phyloP scores from a whole-genome alignment of 441 rosid genomes.

The Populus tomentosa region DNA sequence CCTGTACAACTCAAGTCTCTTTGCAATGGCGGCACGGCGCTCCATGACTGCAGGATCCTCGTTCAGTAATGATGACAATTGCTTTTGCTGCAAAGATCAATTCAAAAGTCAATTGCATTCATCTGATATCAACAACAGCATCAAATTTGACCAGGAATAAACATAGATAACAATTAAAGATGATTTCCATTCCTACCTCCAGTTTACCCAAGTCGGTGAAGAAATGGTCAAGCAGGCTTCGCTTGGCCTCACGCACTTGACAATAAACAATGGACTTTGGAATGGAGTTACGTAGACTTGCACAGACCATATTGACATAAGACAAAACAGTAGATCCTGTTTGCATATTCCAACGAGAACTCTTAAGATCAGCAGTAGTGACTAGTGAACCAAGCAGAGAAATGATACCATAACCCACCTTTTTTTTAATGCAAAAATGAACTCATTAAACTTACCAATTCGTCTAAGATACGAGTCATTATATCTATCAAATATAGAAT shows the following conservation, averaged over 20 bases:
- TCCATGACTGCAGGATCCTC: slow-evolving; percentile 98
- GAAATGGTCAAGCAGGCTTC: slow-evolving; percentile 85
- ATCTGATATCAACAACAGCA: neutral
- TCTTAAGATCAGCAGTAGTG: neutral
- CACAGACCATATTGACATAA: slow-evolving; percentile 90
- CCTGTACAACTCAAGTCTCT: slow-evolving; percentile 82
- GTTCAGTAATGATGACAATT: slow-evolving; percentile 67
- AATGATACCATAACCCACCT: neutral
- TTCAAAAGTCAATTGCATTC: slow-evolving; percentile 1
- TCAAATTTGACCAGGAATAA: neutral
- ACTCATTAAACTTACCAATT: slow-evolving; percentile 51
- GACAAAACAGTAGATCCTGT: slow-evolving; percentile 86
- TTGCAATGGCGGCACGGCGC: slow-evolving; percentile 68
- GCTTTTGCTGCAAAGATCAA: slow-evolving; percentile 59
- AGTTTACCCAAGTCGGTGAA: slow-evolving; percentile 84
- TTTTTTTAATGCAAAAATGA: neutral
- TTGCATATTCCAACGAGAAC: slow-evolving; percentile 2
- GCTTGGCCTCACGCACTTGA: slow-evolving; percentile 94
- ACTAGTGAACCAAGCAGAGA: neutral
- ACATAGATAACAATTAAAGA: neutral
- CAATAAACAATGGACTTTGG: slow-evolving; percentile 91
- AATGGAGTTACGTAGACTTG: slow-evolving; percentile 73
- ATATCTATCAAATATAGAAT: slow-evolving; percentile 91
- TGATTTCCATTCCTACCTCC: slow-evolving; percentile 48
- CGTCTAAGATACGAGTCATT: slow-evolving; percentile 85